Conservation (phyloP, 352 stramenopile species). For the Globisporangium yorkense region DNA sequence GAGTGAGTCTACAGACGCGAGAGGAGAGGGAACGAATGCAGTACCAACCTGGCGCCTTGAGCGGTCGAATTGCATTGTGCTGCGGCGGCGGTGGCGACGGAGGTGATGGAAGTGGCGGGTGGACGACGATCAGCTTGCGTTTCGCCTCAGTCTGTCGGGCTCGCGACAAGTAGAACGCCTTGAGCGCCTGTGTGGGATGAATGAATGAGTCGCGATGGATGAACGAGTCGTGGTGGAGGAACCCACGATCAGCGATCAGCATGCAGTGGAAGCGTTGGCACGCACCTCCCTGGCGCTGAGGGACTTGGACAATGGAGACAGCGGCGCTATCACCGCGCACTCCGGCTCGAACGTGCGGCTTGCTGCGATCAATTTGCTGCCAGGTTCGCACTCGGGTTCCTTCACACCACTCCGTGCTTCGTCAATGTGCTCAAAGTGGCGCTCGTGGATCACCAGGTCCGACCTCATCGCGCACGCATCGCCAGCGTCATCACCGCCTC, state of each 20-base stretch:
- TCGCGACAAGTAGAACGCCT: conserved; percentile 45
- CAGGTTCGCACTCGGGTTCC: conserved; percentile 5
- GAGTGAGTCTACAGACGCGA: background rate
- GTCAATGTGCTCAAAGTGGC: conserved; percentile 3
- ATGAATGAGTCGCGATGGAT: background rate
- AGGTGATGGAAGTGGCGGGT: conserved; percentile 4
- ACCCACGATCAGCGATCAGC: background rate
- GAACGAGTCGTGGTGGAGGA: no score
- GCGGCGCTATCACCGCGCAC: background rate
- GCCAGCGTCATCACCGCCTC: background rate
- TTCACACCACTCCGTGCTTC: no score
- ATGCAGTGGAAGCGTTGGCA: no score
- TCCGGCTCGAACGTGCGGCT: no score
- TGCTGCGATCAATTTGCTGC: background rate
- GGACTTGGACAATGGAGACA: conserved; percentile 17
- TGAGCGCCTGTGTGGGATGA: conserved; percentile 26
- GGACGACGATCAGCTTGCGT: conserved; percentile 29
- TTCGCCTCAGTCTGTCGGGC: conserved; percentile 45
- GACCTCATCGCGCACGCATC: conserved; percentile 7
- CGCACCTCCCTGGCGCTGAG: conserved; percentile 27
- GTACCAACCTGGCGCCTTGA: conserved; percentile 27
- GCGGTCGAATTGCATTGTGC: conserved; percentile 16
- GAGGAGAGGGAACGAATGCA: no score
- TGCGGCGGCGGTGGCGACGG: background rate
- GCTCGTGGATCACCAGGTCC: conserved; percentile 5